Evolutionary conservation across 352 stramenopile species (phyloP), one percentile per base, ranked within the genome.

Genomic region (Pythium grandisporangium): DNA sequence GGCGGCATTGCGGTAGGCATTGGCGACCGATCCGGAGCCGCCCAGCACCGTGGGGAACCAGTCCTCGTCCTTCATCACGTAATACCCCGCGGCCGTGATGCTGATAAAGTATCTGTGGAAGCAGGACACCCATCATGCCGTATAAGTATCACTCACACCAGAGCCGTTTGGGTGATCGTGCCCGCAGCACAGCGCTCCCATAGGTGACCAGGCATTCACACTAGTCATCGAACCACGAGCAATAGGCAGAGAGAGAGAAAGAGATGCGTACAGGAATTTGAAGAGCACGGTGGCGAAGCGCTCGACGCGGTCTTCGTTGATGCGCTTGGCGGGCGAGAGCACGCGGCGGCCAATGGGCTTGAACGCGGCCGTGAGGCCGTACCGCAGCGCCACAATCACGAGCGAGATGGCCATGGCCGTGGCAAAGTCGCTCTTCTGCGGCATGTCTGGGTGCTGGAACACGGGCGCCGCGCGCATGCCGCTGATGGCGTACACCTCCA

Each of bases 211-310:
- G n/a, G n/a, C n/a, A n/a, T n/a, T n/a, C n/a, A n/a, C n/a, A n/a
- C n/a, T n/a, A n/a, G n/a, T n/a, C n/a, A n/a, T n/a, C n/a, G n/a
- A n/a, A n/a, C n/a, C n/a, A n/a, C n/a, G n/a, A n/a, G n/a, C n/a
- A n/a, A n/a, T n/a, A n/a, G n/a, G n/a, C n/a, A n/a, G n/a, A n/a
- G n/a, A n/a, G n/a, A 14, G 26, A 21, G 32, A 30, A 20, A 50
- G 22, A 32, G 37, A 16, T 26, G 57, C 64, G 43, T 23, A 80
- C 66, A 76, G 48, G 30, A 85, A 58, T 51, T 85, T 85, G 55
- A 85, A 85, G 16, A 83, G 33, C 42, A 85, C 69, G 24, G 66
- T 79, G 13, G 69, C 54, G 43, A 85, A 85, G 45, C 72, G 72
- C 44, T 81, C 61, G 29, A 85, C 57, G 44, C 69, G 72, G n/a